Conservation (phyloP, 371 early-diverging fungal species). For the Mortierella sp. region DNA sequence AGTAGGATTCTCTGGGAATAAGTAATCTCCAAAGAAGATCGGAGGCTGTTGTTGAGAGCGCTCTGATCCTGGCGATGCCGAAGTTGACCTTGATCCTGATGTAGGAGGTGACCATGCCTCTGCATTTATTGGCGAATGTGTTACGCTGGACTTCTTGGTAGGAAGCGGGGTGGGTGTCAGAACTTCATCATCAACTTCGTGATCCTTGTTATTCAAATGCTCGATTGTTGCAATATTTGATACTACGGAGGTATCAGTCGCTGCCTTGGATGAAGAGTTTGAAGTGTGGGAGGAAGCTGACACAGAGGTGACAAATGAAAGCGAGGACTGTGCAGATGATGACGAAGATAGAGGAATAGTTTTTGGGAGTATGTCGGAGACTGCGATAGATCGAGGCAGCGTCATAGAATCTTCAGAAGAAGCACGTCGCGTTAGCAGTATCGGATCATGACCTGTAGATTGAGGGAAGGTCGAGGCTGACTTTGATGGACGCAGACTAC, state of each 20-base stretch:
- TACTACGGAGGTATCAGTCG: not conserved
- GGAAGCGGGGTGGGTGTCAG: not conserved
- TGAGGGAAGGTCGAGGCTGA: conserved; percentile 18
- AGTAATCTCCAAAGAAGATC: conserved; percentile 49
- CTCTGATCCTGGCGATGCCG: not conserved
- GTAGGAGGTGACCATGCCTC: conserved; percentile 5
- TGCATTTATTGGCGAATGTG: not conserved
- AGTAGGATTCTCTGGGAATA: conserved; percentile 47
- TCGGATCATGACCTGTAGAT: conserved; percentile 13
- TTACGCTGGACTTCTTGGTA: not conserved
- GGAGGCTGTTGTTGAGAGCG: conserved; percentile 13
- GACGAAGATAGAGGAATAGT: conserved; percentile 20
- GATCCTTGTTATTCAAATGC: not conserved
- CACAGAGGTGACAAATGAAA: conserved; percentile 20
- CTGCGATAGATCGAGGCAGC: conserved; percentile 2
- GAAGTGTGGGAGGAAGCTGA: conserved; percentile 24
- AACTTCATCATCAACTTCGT: not conserved
- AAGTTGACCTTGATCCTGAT: conserved; percentile 1
- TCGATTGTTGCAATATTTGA: not conserved
- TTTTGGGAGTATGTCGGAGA: conserved; percentile 10
- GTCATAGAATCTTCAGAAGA: conserved; percentile 31
- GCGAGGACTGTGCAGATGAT: conserved; percentile 30
- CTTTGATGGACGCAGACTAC: conserved; percentile 22
- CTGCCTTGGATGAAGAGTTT: conserved; percentile 4
- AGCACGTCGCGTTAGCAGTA: conserved; percentile 25